These are phyloP conservation scores for Lachnellula arida DNA, from an alignment of 2,329 filamentous ascomycete genomes.

Conservation along the genomic window DNA sequence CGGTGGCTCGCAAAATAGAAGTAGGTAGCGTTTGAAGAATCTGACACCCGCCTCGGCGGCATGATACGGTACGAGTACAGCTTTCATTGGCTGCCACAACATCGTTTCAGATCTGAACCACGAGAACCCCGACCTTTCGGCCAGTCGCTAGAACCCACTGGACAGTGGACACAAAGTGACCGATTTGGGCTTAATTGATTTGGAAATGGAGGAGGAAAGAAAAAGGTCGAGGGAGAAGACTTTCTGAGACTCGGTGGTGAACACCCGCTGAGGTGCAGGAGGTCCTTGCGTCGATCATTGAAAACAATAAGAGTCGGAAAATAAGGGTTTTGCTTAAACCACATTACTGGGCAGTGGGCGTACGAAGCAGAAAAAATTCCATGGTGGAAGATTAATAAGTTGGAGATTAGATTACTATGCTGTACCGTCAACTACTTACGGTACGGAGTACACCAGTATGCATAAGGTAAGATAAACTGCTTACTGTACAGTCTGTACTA, in stretches of 20 bases:
- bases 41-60: background rate
- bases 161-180: background rate
- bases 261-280: background rate
- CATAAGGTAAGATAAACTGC: background rate
- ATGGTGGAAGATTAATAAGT: background rate
- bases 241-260: background rate
- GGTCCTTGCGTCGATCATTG: constrained; percentile 3
- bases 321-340: background rate
- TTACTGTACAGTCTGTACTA: background rate
- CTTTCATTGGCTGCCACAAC: background rate
- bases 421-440: background rate
- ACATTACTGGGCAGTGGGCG: background rate
- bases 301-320: constrained; percentile 1
- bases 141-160: background rate
- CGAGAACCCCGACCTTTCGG: background rate
- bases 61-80: background rate
- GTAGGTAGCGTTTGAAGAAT: background rate
- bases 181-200: background rate
- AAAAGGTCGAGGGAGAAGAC: background rate
- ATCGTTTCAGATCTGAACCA: background rate
- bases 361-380: background rate
- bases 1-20: background rate
- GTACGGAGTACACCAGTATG: no score
- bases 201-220: background rate
- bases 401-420: background rate